Evolutionary conservation across 805 yeast genomes (phyloP), one percentile per base, ranked within the genome.

Genomic region (Yamadazyma akitaensis): DNA sequence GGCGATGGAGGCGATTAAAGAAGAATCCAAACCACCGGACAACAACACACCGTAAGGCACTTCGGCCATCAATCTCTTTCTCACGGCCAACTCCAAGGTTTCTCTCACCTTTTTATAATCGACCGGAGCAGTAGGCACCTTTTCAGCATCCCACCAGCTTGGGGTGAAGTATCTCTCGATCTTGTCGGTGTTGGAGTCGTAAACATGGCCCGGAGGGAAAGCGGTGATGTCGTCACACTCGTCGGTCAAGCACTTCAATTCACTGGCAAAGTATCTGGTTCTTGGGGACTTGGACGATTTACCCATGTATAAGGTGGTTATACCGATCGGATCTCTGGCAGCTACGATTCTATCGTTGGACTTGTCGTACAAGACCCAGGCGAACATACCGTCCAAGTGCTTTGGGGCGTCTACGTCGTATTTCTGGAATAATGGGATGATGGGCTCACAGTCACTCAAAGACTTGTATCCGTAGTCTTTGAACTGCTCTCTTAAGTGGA

Each of bases 41-140:
- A 94, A 77, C 58, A 94, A 76, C 40, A 94, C 99, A 75, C 99
- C 99, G 69, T 88, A 94, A 47, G 99, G 98, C 51, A 94, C 99
- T 76, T 94, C 99, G 47, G 98, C 94, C 99, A 94, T 94, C 62
- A 94, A 80, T 79, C 99, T 86, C 87, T 94, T 94, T 78, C 99
- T 86, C 46, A 94, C 99, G 41, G 99, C 90, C 72, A 85, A 73
- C 70, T 94, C 99, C 65, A 94, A 79, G 42, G 88, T 68, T 60
- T 84, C 85, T 69, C 97, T 84, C 51, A 94, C 79, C 49, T 71
- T 58, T 60, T 65, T 80, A 64, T 75, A 81, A 65, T 92, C 96
- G 39, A 85, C 88, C 37, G 84, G 88, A 49, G 79, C 77, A 36
- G 84, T 67, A 56, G 99, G 96, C 53, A 87, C 77, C 64, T 76